These are phyloP conservation scores for Pleoardoris graminearum DNA, from an alignment of 2,329 filamentous ascomycete genomes.

Conservation along the genomic window DNA sequence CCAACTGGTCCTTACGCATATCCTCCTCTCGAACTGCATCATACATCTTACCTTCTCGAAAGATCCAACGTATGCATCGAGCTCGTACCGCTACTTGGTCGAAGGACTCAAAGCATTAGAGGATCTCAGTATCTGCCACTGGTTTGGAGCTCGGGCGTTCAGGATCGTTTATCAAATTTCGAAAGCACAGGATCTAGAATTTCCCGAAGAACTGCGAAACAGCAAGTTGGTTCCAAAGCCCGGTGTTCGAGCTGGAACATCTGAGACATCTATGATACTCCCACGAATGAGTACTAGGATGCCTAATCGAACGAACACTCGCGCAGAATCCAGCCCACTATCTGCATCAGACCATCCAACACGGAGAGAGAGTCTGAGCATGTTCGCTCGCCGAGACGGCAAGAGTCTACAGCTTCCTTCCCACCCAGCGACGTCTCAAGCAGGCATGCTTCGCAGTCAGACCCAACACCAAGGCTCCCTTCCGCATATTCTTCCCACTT, in stretches of 20 bases:
- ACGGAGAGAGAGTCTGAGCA: constrained; percentile 35
- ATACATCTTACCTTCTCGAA: constrained; percentile 53
- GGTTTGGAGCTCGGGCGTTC: constrained; percentile 49
- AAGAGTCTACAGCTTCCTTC: constrained; percentile 21
- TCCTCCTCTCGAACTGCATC: constrained; percentile 48
- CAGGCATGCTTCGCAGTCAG: constrained; percentile 19
- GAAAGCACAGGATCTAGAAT: constrained; percentile 49
- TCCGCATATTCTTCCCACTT: constrained; percentile 16
- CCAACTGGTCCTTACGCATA: constrained; percentile 44
- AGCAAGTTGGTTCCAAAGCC: constrained; percentile 29
- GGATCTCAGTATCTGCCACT: constrained; percentile 49
- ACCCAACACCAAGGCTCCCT: constrained; percentile 17
- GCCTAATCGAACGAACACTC: constrained; percentile 14
- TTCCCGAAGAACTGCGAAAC: constrained; percentile 44
- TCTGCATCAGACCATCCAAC: constrained; percentile 8
- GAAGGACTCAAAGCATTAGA: constrained; percentile 50
- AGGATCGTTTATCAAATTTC: constrained; percentile 49
- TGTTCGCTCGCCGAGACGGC: constrained; percentile 28
- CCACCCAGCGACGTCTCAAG: constrained; percentile 18
- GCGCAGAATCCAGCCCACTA: constrained; percentile 6
- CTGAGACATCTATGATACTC: constrained; percentile 17
- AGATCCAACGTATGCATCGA: constrained; percentile 25
- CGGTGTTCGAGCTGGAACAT: not conserved
- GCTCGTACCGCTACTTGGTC: constrained; percentile 45
- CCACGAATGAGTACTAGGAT: constrained; percentile 11